These are phyloP conservation scores for Spizellomyces sp. DNA, from an alignment of 192 early-diverging fungal genomes.

Conservation along the genomic window DNA sequence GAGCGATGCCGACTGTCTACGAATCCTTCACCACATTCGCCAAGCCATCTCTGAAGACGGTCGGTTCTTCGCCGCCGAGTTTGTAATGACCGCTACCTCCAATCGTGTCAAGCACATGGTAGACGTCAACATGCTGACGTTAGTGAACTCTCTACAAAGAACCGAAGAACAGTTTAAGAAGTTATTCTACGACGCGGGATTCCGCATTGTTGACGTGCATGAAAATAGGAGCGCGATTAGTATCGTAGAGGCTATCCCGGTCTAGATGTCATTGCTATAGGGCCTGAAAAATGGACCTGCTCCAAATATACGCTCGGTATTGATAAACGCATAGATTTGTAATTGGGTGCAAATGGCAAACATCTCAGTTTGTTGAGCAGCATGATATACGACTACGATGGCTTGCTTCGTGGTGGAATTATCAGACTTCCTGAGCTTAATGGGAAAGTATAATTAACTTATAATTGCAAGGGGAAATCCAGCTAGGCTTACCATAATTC, in stretches of 20 bases:
- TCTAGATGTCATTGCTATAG: not conserved
- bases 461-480: no score
- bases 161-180: not conserved
- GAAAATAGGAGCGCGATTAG: not conserved
- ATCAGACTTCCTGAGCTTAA: no score
- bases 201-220: not conserved
- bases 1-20: constrained; percentile 4
- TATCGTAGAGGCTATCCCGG: not conserved
- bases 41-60: constrained; percentile 2
- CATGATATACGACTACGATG: no score
- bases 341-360: no score
- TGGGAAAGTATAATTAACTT: no score
- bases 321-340: no score
- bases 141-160: constrained; percentile 3
- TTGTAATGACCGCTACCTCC: constrained; percentile 2
- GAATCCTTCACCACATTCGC: constrained; percentile 2
- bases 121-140: constrained; percentile 2
- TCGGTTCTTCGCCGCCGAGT: constrained; percentile 5
- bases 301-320: no score
- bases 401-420: no score
- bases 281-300: no score
- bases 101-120: constrained; percentile 2
- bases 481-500: no score
- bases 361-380: no score
- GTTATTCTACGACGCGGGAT: constrained; percentile 2